Evolutionary conservation across 2,329 filamentous ascomycete species (phyloP), one percentile per base, ranked within the genome.

Genomic region (Fusarium sp.): DNA sequence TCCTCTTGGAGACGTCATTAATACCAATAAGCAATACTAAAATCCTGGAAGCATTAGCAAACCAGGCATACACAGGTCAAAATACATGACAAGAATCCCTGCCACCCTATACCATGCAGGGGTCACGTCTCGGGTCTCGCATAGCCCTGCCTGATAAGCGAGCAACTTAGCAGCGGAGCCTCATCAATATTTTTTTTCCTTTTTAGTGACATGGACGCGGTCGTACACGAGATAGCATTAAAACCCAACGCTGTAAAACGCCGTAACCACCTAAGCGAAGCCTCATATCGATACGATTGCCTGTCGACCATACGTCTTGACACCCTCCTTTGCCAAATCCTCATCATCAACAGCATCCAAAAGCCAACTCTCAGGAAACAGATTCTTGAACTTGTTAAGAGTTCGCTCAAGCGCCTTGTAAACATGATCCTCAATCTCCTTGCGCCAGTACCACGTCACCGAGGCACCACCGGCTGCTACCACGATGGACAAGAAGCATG

Each of bases 401-500:
- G n/a, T 37, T 2, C n/a, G 11, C 7, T n/a, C 9, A 20, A 35
- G 16, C 29, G 18, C 29, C 20, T 37, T 27, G 10, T 14, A n/a
- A 4, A 10, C 37, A 61, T 35, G 50, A 3, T 71, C 61, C 1
- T 11, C 6, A 22, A 75, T 68, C 14, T 73, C 71, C 1, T 58
- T n/a, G 1, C 7, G 16, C 73, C 69, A 77, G 14, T 72, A 54
- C 22, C 64, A 77, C 0, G 69, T 18, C 14, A 29, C 24, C 6
- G 47, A 62, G 37, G 71, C 64, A 1, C 78, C 74, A 0, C 47
- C 22, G 0, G 40, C 70, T 0, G 78, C 66, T 3, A 79, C 1
- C 0, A 61, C 59, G 10, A 80, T 35, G 1, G 69, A 64, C 0
- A 79, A 24, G 20, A 80, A 80, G 63, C 79, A 79, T 9, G 79